Conservation (phyloP, 495 filamentous ascomycete species). For the Aspergillus diversus region DNA sequence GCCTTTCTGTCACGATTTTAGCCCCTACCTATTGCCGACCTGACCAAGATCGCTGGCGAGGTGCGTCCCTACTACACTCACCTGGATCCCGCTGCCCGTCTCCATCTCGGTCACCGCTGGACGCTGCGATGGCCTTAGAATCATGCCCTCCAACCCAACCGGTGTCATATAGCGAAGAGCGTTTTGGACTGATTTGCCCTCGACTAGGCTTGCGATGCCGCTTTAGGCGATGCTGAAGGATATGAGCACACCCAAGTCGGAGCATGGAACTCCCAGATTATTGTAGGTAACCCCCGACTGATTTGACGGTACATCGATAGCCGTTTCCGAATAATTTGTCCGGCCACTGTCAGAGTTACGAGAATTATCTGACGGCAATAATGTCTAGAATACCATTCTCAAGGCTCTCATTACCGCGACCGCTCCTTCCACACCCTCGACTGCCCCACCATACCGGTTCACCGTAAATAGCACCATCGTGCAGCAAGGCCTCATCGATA, state of each 20-base stretch:
- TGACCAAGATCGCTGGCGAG: slow-evolving; percentile 81
- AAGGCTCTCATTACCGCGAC: slow-evolving; percentile 83
- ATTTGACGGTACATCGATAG: background rate
- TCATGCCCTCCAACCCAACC: background rate
- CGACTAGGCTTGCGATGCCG: slow-evolving; percentile 76
- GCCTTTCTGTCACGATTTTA: slow-evolving; percentile 35
- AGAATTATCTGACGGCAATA: slow-evolving; percentile 2
- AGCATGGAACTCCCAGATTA: slow-evolving; percentile 88
- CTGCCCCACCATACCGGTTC: slow-evolving; percentile 73
- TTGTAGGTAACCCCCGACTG: slow-evolving; percentile 60
- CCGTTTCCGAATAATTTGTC: background rate
- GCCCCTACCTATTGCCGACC: slow-evolving; percentile 75
- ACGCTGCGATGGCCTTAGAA: too few species aligned
- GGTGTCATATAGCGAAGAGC: background rate
- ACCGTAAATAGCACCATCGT: slow-evolving; percentile 97
- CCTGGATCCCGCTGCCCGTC: background rate
- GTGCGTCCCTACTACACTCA: slow-evolving; percentile 52
- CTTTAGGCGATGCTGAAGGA: slow-evolving; percentile 67
- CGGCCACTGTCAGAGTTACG: background rate
- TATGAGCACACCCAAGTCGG: slow-evolving; percentile 84
- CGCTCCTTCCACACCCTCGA: slow-evolving; percentile 54
- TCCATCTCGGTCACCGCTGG: background rate
- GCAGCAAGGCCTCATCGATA: slow-evolving; percentile 68
- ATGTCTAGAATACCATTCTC: slow-evolving; percentile 76
- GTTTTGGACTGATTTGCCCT: slow-evolving; percentile 5